A percentile compares a stretch with the other conserved stretches of the same genome.
These are phyloP conservation scores for Coemansia sp. DNA, from an alignment of 192 early-diverging fungal species.

Conservation along the genomic window DNA sequence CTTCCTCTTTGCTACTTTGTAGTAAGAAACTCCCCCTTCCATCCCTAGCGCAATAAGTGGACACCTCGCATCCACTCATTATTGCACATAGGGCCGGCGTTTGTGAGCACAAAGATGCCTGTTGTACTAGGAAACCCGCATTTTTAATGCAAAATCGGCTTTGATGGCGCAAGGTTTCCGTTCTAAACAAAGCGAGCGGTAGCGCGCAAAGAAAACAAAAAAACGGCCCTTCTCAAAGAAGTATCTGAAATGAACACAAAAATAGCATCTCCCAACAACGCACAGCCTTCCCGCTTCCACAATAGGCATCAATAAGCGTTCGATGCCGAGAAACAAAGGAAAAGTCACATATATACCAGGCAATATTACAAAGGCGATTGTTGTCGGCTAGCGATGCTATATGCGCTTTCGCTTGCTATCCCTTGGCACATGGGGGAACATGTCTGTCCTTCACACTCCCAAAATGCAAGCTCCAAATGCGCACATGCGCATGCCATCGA, in stretches of 20 bases:
- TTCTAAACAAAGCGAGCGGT: neutral
- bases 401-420: neutral
- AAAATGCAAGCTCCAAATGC: neutral
- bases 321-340: neutral
- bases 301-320: neutral
- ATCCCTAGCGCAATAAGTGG: neutral
- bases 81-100: neutral
- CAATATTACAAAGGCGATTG: conserved; percentile 1
- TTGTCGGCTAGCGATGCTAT: neutral
- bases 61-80: neutral
- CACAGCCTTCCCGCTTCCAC: neutral
- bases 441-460: neutral
- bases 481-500: neutral
- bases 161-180: too few relatives aligned
- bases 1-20: neutral
- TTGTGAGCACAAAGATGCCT: neutral
- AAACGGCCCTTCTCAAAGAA: neutral
- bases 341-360: neutral
- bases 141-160: too few relatives aligned
- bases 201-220: neutral
- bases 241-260: conserved; percentile 3
- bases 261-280: neutral
- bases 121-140: neutral
- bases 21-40: neutral
- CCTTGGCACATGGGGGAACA: neutral